These are phyloP conservation scores for Stagonosporopsis vannaccii DNA, from an alignment of 2,329 filamentous ascomycete genomes.

Conservation along the genomic window DNA sequence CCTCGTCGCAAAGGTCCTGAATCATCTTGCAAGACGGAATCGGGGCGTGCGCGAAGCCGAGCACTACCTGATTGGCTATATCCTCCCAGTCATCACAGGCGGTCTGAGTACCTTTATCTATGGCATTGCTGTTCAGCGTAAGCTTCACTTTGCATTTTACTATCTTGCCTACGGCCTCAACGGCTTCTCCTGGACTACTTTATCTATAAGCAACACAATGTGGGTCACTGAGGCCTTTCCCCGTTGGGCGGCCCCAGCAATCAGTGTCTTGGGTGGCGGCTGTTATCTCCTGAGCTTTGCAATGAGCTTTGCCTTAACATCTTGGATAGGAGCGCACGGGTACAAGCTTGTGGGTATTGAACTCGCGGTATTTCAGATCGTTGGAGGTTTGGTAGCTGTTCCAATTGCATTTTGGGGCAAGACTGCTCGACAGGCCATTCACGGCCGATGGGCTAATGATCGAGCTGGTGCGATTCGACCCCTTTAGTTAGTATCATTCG, in stretches of 20 bases:
- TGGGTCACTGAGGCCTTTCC: constrained; percentile 46
- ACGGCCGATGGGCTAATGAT: constrained; percentile 37
- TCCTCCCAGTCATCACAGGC: constrained; percentile 36
- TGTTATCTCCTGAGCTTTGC: constrained; percentile 33
- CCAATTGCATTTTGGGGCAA: constrained; percentile 45
- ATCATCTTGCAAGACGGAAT: constrained; percentile 33
- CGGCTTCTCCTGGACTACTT: constrained; percentile 34
- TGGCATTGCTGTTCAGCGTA: constrained; percentile 30
- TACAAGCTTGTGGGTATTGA: constrained; percentile 43
- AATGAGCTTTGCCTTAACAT: constrained; percentile 32
- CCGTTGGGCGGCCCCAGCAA: constrained; percentile 41
- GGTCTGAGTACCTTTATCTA: constrained; percentile 33
- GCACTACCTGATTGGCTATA: constrained; percentile 40
- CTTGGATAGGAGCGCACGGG: constrained; percentile 37
- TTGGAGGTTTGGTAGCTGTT: constrained; percentile 32
- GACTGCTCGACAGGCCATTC: constrained; percentile 35
- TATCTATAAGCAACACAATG: constrained; percentile 37
- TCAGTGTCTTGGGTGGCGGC: constrained; percentile 35
- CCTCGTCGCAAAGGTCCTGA: constrained; percentile 22
- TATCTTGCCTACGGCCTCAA: constrained; percentile 41
- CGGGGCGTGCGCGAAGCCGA: constrained; percentile 41
- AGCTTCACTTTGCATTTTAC: constrained; percentile 23
- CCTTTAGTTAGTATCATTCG: constrained; percentile 11
- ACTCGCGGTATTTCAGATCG: constrained; percentile 46
- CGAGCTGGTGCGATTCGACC: constrained; percentile 39